These are phyloP conservation scores for Eragrostis nindensis DNA, from an alignment of 176 grass and related monocot species.

Conservation along the genomic window DNA sequence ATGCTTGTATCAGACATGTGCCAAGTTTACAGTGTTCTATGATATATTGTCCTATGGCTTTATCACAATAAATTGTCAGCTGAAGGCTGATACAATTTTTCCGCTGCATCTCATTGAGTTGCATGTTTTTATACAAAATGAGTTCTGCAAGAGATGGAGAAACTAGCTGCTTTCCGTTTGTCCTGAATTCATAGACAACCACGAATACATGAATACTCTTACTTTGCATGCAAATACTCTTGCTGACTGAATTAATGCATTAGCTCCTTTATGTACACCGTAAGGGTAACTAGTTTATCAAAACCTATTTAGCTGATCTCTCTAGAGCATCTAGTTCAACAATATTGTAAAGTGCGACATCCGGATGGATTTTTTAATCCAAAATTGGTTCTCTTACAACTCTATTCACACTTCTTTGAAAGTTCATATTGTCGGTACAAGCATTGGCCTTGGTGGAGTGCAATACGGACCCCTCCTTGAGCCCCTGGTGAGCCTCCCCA, in stretches of 20 bases:
- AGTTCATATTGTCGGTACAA: constrained; percentile 50
- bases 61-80: background rate
- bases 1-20: constrained; percentile 32
- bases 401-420: constrained; percentile 1
- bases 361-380: constrained; percentile 40
- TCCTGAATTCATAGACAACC: constrained; percentile 1
- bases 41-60: background rate
- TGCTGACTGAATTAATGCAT: background rate
- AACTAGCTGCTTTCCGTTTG: background rate
- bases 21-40: constrained; percentile 29
- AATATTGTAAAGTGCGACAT: constrained; percentile 1
- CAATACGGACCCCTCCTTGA: constrained; percentile 21
- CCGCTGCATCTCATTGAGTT: background rate
- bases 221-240: background rate
- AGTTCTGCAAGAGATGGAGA: constrained; percentile 14
- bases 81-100: background rate
- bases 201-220: constrained; percentile 11
- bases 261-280: constrained; percentile 9
- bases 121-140: background rate
- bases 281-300: background rate
- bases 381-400: background rate
- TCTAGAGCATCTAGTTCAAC: constrained; percentile 15
- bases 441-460: constrained; percentile 33
- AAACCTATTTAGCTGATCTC: constrained; percentile 28
- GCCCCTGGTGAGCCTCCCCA: constrained; percentile 37